Percentiles rank a stretch among this genome's conserved stretches.
Evolutionary conservation across 768 basidiomycete genomes (phyloP).

Genomic region (Hygrocybe punicea): DNA sequence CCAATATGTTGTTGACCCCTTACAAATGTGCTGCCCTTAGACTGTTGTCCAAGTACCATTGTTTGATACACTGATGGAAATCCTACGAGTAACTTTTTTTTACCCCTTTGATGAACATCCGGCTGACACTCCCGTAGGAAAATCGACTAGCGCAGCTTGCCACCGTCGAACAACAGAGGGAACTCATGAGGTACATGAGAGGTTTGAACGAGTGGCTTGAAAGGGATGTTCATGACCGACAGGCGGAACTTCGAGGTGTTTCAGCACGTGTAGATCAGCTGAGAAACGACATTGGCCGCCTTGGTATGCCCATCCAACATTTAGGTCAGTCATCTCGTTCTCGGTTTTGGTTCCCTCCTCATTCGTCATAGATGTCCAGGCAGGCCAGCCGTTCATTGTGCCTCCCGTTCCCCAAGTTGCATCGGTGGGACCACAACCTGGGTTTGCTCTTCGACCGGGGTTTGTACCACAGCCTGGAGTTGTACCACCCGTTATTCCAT

Average conservation of each 20-base stretch:
- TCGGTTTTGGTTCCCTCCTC: not conserved
- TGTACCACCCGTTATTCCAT: constrained; percentile 14
- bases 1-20: not conserved
- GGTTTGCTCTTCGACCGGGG: not conserved
- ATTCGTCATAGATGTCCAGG: not conserved
- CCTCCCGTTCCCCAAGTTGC: not conserved
- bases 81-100: constrained; percentile 52
- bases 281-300: constrained; percentile 38
- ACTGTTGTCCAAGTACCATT: constrained; percentile 61
- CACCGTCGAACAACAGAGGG: constrained; percentile 74
- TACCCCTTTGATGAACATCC: not conserved
- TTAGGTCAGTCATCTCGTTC: constrained; percentile 30
- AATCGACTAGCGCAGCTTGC: constrained; percentile 71
- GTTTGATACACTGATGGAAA: constrained; percentile 67
- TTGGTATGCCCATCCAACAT: constrained; percentile 21
- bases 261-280: constrained; percentile 57
- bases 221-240: constrained; percentile 75
- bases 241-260: constrained; percentile 66
- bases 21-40: constrained; percentile 30
- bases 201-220: constrained; percentile 76
- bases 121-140: constrained; percentile 47
- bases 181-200: constrained; percentile 75
- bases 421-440: not conserved
- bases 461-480: not conserved
- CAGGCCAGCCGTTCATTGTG: not conserved